phyloP scores from a whole-genome alignment of 192 early-diverging fungal species.

The Gamsiella multidivaricata region DNA sequence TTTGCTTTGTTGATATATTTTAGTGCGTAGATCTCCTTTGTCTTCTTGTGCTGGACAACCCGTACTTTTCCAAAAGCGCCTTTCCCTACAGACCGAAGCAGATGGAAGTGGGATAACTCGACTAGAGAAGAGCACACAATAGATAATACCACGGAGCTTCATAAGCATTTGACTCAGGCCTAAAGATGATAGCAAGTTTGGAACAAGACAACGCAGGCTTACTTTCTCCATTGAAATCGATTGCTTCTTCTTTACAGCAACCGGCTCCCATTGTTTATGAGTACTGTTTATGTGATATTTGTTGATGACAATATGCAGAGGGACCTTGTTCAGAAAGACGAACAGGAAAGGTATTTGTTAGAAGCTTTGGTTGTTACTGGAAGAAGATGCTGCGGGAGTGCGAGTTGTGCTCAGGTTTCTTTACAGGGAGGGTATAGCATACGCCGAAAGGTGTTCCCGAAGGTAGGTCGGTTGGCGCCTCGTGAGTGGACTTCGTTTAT shows the following conservation, averaged over 20 bases:
- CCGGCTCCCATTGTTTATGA: conserved; percentile 57
- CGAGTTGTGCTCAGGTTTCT: too few relatives aligned
- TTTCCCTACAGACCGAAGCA: conserved; percentile 91
- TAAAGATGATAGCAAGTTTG: conserved; percentile 2
- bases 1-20: conserved; percentile 98
- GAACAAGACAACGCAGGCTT: conserved; percentile 10
- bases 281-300: background rate
- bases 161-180: too few relatives aligned
- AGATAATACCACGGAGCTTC: too few relatives aligned
- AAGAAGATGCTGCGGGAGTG: too few relatives aligned
- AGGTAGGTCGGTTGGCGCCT: too few relatives aligned
- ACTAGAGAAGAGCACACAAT: too few relatives aligned
- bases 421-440: too few relatives aligned
- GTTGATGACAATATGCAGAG: too few relatives aligned
- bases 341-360: background rate
- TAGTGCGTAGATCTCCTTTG: conserved; percentile 86
- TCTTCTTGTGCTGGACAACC: conserved; percentile 89
- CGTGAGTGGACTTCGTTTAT: too few relatives aligned
- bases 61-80: conserved; percentile 98
- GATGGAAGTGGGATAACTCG: conserved; percentile 88
- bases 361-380: too few relatives aligned
- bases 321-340: too few relatives aligned
- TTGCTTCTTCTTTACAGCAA: conserved; percentile 70
- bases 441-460: too few relatives aligned
- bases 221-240: conserved; percentile 82